Evolutionary conservation across 2,329 filamentous ascomycete genomes (phyloP).

Genomic region (Calonectria pseudoreteaudii): DNA sequence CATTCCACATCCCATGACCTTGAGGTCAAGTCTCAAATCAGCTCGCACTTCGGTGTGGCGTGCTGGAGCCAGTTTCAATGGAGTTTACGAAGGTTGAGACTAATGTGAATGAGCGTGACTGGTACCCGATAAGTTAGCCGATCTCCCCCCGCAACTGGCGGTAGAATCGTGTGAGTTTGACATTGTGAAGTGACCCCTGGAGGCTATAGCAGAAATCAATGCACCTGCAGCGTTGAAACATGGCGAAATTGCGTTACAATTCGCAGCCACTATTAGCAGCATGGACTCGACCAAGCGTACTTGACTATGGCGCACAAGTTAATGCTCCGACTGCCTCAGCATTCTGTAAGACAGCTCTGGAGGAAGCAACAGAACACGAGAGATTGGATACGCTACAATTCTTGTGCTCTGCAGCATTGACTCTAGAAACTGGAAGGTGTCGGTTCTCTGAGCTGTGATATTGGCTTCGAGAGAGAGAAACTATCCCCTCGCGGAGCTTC

Average conservation of each 20-base stretch:
- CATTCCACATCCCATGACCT: neutral
- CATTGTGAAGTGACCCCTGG: neutral
- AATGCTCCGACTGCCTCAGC: neutral
- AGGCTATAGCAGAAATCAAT: neutral
- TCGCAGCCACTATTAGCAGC: neutral
- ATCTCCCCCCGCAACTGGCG: neutral
- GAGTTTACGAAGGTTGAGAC: neutral
- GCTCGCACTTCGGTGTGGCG: neutral
- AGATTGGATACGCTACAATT: constrained; percentile 13
- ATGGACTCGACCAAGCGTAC: neutral
- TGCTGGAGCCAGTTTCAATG: constrained; percentile 1
- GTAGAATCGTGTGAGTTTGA: neutral
- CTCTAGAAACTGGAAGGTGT: fast-evolving
- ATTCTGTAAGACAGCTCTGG: neutral
- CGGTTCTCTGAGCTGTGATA: neutral
- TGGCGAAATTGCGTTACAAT: constrained; percentile 7
- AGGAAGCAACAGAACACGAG: constrained; percentile 13
- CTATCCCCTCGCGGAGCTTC: neutral
- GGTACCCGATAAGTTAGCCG: fast-evolving
- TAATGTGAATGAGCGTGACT: neutral
- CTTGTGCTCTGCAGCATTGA: neutral
- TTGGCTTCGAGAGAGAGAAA: fast-evolving
- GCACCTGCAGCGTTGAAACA: neutral
- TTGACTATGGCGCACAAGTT: constrained; percentile 3
- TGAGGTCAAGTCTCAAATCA: neutral